Percentiles rank a stretch among this genome's conserved stretches.
Conservation (phyloP, 805 yeast species). For the Nakazawaea holstii region DNA sequence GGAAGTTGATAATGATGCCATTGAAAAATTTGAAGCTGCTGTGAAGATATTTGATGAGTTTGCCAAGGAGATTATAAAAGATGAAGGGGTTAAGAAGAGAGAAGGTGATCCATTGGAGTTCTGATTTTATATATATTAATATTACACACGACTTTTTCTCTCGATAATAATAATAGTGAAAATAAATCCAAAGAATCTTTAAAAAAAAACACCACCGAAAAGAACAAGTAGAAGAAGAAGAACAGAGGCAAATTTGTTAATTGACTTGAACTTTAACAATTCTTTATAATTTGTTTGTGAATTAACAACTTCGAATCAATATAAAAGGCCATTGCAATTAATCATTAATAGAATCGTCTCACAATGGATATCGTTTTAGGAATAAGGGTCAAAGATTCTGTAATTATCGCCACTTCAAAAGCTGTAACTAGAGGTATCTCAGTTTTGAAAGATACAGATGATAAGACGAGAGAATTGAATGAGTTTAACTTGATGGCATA, state of each 20-base stretch:
- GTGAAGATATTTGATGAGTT: constrained; percentile 60
- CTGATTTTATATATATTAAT: background rate
- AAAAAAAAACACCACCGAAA: background rate
- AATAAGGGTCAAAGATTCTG: constrained; percentile 73
- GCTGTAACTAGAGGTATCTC: constrained; percentile 91
- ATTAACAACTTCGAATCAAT: too few species aligned
- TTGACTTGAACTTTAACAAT: too few species aligned
- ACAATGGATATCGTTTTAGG: constrained; percentile 61
- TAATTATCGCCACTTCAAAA: constrained; percentile 88
- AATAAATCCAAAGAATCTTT: background rate
- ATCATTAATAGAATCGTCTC: background rate
- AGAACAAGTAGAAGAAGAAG: background rate
- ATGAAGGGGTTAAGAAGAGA: constrained; percentile 41
- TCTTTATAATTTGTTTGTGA: too few species aligned
- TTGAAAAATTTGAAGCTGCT: constrained; percentile 12
- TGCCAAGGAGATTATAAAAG: constrained; percentile 51
- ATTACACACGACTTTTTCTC: background rate
- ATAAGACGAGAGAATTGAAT: constrained; percentile 71
- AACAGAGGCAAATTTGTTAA: background rate
- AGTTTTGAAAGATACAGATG: constrained; percentile 70
- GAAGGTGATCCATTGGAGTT: constrained; percentile 23
- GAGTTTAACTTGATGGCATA: constrained; percentile 78
- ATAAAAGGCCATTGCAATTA: too few species aligned
- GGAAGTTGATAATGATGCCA: constrained; percentile 30
- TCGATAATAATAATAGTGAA: too few species aligned